Percentiles rank a stretch among this genome's conserved stretches.
Evolutionary conservation across 495 filamentous ascomycete species (phyloP).

Genomic region (Trichoderma gamsii): DNA sequence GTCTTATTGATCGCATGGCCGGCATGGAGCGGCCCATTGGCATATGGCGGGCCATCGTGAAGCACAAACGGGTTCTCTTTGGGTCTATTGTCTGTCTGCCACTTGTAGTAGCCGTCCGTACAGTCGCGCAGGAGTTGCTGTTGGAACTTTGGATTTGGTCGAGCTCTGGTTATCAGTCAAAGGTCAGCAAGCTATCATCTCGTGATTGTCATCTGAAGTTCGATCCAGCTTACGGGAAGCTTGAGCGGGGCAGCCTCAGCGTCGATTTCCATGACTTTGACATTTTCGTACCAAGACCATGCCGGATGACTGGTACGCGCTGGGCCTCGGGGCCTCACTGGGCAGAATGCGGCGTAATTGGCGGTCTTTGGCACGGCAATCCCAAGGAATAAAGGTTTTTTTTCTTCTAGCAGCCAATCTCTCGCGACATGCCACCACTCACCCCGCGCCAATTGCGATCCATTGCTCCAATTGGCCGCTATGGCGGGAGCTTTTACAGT

Average conservation of each 20-base stretch:
- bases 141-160: slow-evolving; percentile 40
- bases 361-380: not conserved
- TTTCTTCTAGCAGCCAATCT: not conserved
- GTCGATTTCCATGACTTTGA: slow-evolving; percentile 45
- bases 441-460: not conserved
- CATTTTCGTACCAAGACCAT: slow-evolving; percentile 30
- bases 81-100: slow-evolving; percentile 62
- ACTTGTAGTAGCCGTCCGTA: slow-evolving; percentile 82
- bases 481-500: slow-evolving; percentile 1
- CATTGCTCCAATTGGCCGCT: not conserved
- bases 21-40: slow-evolving; percentile 88
- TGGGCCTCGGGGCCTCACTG: slow-evolving; percentile 2
- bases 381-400: not conserved
- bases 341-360: slow-evolving; percentile 7
- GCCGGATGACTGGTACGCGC: slow-evolving; percentile 13
- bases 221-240: slow-evolving; percentile 37
- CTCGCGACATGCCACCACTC: not conserved
- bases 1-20: slow-evolving; percentile 99
- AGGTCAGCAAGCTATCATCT: slow-evolving; percentile 7
- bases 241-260: slow-evolving; percentile 43
- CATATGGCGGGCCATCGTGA: slow-evolving; percentile 96
- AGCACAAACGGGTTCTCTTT: slow-evolving; percentile 63
- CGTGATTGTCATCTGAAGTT: not conserved
- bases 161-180: slow-evolving; percentile 28
- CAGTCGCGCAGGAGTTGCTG: slow-evolving; percentile 66